A percentile compares a stretch with the other conserved stretches of the same genome.
Evolutionary conservation across 805 yeast genomes (phyloP).

Genomic region (Metschnikowia peoriensis): DNA sequence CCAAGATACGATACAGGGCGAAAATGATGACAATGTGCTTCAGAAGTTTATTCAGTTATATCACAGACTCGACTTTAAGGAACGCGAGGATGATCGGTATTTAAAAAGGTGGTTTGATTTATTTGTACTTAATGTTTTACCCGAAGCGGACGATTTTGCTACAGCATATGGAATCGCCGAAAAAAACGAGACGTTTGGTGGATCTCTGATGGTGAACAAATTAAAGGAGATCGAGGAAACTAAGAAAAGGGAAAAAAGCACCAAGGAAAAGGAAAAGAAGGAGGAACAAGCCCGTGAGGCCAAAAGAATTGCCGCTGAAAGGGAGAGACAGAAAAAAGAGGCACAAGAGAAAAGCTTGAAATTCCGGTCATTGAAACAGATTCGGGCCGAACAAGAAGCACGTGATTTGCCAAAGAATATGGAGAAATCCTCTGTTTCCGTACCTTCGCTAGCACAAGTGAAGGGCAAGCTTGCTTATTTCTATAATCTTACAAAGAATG

Average conservation of each 20-base stretch:
- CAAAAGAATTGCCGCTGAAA: slow-evolving; percentile 20
- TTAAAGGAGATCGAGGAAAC: slow-evolving; percentile 15
- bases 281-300: slow-evolving; percentile 20
- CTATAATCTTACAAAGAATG: slow-evolving; percentile 20
- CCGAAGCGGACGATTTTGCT: slow-evolving; percentile 26
- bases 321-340: slow-evolving; percentile 14
- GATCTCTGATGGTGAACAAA: slow-evolving; percentile 11
- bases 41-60: slow-evolving; percentile 16
- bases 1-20: slow-evolving; percentile 16
- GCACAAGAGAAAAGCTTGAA: slow-evolving; percentile 24
- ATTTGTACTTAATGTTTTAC: slow-evolving; percentile 35
- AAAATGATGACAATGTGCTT: slow-evolving; percentile 10
- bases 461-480: slow-evolving; percentile 1
- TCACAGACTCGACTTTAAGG: slow-evolving; percentile 8
- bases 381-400: slow-evolving; percentile 18
- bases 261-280: slow-evolving; percentile 10
- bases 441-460: slow-evolving; percentile 3
- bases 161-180: slow-evolving; percentile 29
- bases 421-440: not conserved
- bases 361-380: slow-evolving; percentile 31
- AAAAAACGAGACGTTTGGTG: slow-evolving; percentile 19
- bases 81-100: slow-evolving; percentile 14
- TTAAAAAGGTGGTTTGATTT: slow-evolving; percentile 29
- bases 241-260: slow-evolving; percentile 5
- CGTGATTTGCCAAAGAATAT: not conserved